A percentile compares a stretch with the other conserved stretches of the same genome.
phyloP scores from a whole-genome alignment of 139 green algal genomes.

The Tetradesmus lagerheimii region DNA sequence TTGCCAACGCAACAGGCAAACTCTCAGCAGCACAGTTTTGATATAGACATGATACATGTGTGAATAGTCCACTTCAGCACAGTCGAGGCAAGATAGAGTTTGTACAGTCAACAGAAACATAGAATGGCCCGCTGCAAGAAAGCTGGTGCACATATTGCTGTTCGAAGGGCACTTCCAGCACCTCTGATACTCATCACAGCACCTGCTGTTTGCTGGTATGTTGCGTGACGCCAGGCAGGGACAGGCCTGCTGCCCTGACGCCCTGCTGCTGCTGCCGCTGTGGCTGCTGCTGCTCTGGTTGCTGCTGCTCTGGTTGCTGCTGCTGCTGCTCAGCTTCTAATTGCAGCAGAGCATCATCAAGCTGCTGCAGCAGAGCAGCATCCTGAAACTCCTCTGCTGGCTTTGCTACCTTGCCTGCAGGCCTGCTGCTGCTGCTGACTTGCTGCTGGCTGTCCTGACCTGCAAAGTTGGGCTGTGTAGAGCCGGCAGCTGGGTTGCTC shows the following conservation, averaged over 20 bases:
- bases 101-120: neutral
- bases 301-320: neutral
- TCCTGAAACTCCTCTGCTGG: neutral
- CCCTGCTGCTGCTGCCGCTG: neutral
- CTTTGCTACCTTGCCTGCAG: neutral
- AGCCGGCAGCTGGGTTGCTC: neutral
- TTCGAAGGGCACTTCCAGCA: too few relatives aligned
- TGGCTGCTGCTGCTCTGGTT: neutral
- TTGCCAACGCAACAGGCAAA: too few relatives aligned
- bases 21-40: too few relatives aligned
- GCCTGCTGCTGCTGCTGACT: constrained; percentile 3
- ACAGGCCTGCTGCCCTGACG: neutral
- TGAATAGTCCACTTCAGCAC: too few relatives aligned
- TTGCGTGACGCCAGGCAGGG: neutral
- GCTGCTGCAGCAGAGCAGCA: neutral
- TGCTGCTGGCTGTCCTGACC: neutral
- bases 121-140: neutral
- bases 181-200: neutral
- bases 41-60: too few relatives aligned
- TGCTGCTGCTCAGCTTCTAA: neutral
- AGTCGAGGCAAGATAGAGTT: neutral
- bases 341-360: neutral
- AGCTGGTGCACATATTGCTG: too few relatives aligned
- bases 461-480: neutral
- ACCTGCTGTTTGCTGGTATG: neutral